Base-by-base conservation (phyloP, 2,329 filamentous ascomycete species). In the Corynespora cassiicola region DNA sequence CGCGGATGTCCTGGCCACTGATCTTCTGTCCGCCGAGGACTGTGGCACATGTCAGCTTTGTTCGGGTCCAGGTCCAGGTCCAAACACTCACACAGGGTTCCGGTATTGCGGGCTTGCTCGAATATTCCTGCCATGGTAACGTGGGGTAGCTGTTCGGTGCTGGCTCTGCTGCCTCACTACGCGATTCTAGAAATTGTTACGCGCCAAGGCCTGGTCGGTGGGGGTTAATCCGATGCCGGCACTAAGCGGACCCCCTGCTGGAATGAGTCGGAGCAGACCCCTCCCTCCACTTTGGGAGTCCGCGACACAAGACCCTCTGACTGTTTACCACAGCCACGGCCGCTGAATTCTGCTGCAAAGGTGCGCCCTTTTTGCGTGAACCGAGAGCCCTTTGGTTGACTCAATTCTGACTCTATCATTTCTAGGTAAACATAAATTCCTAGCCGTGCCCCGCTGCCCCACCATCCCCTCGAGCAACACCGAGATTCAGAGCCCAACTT, bases 11-110 rank as follows among this genome's bases (percentile, higher is more conserved):
- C 61, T 89, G 80, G 56, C 94, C 94, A 58, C 89, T 96, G 73
- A 97, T 95, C 83, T 99, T 99, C 75, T 90, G 85, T 69, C 94
- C 94, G 59, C 94, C 94, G 50, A 99, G 82, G 78, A 99, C 81
- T 85, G 69, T 56, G 54, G 45, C 51, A 58, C 28, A 30, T 21
- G 42, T 68, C 53, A 69, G 62, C 47, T 35, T 9, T 35, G n/a
- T 14, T 25, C 14, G 7, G 4, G 6, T 7, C 5, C 12, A 28
- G 7, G 14, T 26, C 19, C 9, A 39, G 47, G 41, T 42, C 22
- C 12, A n/a, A 14, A 37, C 50, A 66, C 78, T 71, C 75, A 85
- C 82, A 99, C 61, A 99, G 81, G 64, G 90, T 96, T 71, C 95
- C 94, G 68, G 80, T 81, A 70, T 95, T 95, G 68, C 91, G 84